Evolutionary conservation across 768 basidiomycete species (phyloP).

Genomic region (Lentinula boryana): DNA sequence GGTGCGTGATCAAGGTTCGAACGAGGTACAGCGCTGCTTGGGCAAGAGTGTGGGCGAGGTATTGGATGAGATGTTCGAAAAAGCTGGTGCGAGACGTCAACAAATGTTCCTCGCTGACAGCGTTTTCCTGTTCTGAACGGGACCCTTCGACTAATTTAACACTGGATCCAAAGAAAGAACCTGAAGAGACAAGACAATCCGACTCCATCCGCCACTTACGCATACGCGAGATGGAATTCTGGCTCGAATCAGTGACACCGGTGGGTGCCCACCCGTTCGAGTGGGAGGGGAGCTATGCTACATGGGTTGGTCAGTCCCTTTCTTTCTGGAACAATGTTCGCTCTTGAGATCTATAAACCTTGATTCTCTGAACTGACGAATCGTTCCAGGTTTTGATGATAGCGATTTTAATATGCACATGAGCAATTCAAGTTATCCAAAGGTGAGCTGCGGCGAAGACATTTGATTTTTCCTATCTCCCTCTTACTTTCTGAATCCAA

Average conservation of each 20-base stretch:
- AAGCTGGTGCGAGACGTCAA: neutral
- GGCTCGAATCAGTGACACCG: conserved; percentile 3
- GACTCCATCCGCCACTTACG: neutral
- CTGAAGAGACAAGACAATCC: too few relatives aligned
- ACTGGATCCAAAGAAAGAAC: too few relatives aligned
- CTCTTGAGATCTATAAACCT: neutral
- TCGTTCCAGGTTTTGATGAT: conserved; percentile 53
- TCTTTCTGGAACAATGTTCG: too few relatives aligned
- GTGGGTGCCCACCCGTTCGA: conserved; percentile 2
- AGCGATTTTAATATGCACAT: conserved; percentile 70
- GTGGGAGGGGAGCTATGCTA: neutral
- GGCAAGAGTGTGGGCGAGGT: neutral
- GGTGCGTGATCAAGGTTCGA: neutral
- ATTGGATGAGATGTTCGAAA: neutral
- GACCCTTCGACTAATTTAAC: too few relatives aligned
- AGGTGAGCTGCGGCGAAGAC: conserved; percentile 33
- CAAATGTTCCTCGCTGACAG: too few relatives aligned
- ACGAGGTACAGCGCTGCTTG: neutral
- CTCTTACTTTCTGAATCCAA: neutral
- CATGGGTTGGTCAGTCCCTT: neutral
- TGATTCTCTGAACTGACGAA: neutral
- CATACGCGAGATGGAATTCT: neutral
- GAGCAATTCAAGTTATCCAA: conserved; percentile 79
- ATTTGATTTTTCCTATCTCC: neutral
- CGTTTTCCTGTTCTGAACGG: too few relatives aligned